Evolutionary conservation across 208 protist genomes (phyloP).

Genomic region (Acanthamoeba royreba): DNA sequence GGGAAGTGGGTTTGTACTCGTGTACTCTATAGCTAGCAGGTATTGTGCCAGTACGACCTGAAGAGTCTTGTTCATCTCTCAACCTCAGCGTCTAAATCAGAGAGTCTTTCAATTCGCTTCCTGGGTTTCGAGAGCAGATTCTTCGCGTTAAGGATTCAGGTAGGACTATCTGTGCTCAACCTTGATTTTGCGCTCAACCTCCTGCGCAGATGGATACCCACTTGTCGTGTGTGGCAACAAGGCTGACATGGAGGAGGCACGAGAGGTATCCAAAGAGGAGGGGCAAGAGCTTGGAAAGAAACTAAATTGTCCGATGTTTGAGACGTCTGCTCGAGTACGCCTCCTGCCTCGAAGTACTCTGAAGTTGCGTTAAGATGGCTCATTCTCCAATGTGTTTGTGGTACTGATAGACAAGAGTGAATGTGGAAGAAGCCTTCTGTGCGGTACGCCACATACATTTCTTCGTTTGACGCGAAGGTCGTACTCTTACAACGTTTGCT

Average conservation of each 20-base stretch:
- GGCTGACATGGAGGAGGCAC: slow-evolving; percentile 70
- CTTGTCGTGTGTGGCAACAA: background rate
- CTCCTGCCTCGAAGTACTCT: slow-evolving; percentile 84
- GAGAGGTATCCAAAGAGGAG: slow-evolving; percentile 68
- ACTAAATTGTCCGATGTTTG: slow-evolving; percentile 56
- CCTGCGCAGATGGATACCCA: background rate
- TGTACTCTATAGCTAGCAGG: background rate
- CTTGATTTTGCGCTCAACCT: too few species aligned
- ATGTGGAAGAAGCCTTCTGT: background rate
- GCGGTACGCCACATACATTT: too few species aligned
- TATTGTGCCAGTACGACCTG: background rate
- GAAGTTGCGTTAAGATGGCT: too few species aligned
- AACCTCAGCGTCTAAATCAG: background rate
- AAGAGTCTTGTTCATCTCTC: background rate
- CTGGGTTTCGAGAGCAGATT: background rate
- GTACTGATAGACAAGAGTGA: background rate
- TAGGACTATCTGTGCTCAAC: too few species aligned
- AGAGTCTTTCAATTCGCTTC: slow-evolving; percentile 9
- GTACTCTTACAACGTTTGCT: background rate
- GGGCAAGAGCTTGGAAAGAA: slow-evolving; percentile 69
- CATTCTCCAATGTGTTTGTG: too few species aligned
- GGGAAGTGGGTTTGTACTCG: background rate
- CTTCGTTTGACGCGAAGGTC: background rate
- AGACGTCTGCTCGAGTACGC: slow-evolving; percentile 74
- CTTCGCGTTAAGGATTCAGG: slow-evolving; percentile 28